phyloP scores from a whole-genome alignment of 2,329 filamentous ascomycete species.

The Alternaria sp. region DNA sequence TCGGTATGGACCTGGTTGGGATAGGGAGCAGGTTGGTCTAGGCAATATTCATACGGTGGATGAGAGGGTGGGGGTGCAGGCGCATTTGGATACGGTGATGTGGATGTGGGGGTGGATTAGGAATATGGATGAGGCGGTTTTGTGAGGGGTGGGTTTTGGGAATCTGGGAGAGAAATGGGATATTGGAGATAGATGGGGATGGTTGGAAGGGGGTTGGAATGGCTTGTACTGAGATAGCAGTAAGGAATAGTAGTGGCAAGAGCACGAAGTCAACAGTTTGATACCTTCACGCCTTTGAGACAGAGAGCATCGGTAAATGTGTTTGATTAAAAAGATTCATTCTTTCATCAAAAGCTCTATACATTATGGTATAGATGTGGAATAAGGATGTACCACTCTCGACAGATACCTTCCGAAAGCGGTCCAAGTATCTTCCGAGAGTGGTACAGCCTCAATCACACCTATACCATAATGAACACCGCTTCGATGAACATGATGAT shows the following conservation, averaged over 20 bases:
- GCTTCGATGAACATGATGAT: neutral
- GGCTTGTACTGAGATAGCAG: neutral
- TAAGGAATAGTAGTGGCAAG: neutral
- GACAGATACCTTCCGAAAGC: neutral
- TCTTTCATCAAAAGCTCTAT: neutral
- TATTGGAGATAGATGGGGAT: neutral
- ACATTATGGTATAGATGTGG: neutral
- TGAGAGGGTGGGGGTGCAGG: constrained; percentile 53
- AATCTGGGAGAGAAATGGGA: too few species aligned
- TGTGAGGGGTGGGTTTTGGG: constrained; percentile 31
- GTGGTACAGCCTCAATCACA: neutral
- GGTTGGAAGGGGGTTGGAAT: neutral
- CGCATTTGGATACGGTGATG: constrained; percentile 52
- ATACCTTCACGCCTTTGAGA: neutral
- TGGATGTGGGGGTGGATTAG: constrained; percentile 54
- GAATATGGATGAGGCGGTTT: constrained; percentile 54
- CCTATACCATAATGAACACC: neutral
- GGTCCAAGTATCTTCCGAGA: neutral
- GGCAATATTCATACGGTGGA: constrained; percentile 60
- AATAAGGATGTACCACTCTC: neutral
- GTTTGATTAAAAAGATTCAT: neutral
- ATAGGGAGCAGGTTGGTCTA: constrained; percentile 47
- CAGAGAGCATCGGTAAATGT: neutral
- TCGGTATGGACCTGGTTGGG: constrained; percentile 57
- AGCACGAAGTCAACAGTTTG: neutral